Evolutionary conservation across 805 yeast species (phyloP).

Genomic region (Yamadazyma olivae): DNA sequence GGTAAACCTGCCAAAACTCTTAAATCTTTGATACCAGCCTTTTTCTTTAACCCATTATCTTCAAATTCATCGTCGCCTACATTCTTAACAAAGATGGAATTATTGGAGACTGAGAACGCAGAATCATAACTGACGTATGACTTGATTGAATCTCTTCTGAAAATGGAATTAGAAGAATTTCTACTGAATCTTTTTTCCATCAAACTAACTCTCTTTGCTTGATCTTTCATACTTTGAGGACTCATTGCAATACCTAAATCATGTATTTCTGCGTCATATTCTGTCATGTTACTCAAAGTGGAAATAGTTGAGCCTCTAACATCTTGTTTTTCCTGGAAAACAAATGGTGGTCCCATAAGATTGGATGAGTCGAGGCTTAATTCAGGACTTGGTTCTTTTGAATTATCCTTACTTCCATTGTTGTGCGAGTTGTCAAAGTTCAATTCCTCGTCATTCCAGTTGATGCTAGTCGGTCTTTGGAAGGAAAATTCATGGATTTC

Average conservation of each 20-base stretch:
- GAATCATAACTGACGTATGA: constrained; percentile 65
- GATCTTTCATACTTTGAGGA: constrained; percentile 29
- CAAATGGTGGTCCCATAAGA: constrained; percentile 7
- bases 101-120: constrained; percentile 36
- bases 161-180: constrained; percentile 30
- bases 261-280: constrained; percentile 38
- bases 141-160: constrained; percentile 37
- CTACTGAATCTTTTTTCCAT: constrained; percentile 21
- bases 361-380: constrained; percentile 2
- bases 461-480: constrained; percentile 37
- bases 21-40: constrained; percentile 47
- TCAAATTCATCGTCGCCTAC: constrained; percentile 4
- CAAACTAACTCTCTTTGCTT: constrained; percentile 22
- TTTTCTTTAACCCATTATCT: constrained; percentile 41
- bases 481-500: constrained; percentile 28
- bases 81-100: constrained; percentile 7
- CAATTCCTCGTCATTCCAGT: constrained; percentile 37
- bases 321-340: constrained; percentile 5
- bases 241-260: constrained; percentile 42
- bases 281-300: constrained; percentile 36
- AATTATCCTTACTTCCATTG: background rate
- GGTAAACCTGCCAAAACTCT: constrained; percentile 28
- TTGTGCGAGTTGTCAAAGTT: constrained; percentile 10
- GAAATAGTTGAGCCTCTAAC: constrained; percentile 16
- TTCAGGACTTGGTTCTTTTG: background rate